phyloP scores from a whole-genome alignment of 2,329 filamentous ascomycete species.

The Corniculantispora saksenae region DNA sequence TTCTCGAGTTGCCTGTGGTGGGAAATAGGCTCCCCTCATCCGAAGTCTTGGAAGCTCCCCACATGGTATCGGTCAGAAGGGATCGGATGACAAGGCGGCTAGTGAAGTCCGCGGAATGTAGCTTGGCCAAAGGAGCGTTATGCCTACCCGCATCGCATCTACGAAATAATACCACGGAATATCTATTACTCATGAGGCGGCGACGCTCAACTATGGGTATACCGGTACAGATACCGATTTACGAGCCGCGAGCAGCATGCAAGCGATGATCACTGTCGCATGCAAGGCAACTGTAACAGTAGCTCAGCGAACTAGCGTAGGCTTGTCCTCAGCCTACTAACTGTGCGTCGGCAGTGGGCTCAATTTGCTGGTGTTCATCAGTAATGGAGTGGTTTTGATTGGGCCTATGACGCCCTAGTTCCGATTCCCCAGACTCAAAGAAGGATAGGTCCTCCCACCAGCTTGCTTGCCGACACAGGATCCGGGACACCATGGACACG shows the following conservation, averaged over 20 bases:
- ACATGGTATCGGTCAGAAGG: not conserved
- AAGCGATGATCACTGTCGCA: not conserved
- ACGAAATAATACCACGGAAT: too few relatives aligned
- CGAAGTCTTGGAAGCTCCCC: not conserved
- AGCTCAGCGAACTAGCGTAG: not conserved
- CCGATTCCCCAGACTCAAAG: slow-evolving; percentile 15
- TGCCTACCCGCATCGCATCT: too few relatives aligned
- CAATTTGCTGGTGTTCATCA: not conserved
- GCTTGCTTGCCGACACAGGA: slow-evolving; percentile 13
- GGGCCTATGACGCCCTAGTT: slow-evolving; percentile 1
- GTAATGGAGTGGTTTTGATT: slow-evolving; percentile 12
- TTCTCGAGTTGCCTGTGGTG: not conserved
- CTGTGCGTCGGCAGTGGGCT: not conserved
- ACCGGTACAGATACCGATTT: not conserved
- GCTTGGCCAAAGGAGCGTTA: not conserved
- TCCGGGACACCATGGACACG: slow-evolving; percentile 14
- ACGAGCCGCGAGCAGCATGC: not conserved
- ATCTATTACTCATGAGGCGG: not conserved
- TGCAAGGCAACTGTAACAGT: not conserved
- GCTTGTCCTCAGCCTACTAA: not conserved
- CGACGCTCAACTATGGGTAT: not conserved
- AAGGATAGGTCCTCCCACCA: not conserved
- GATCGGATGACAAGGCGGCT: slow-evolving; percentile 1
- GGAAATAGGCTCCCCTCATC: not conserved
- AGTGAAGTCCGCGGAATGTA: not conserved